Evolutionary conservation across 306 rosid genomes (phyloP).

Genomic region (Sophora flavescens): DNA sequence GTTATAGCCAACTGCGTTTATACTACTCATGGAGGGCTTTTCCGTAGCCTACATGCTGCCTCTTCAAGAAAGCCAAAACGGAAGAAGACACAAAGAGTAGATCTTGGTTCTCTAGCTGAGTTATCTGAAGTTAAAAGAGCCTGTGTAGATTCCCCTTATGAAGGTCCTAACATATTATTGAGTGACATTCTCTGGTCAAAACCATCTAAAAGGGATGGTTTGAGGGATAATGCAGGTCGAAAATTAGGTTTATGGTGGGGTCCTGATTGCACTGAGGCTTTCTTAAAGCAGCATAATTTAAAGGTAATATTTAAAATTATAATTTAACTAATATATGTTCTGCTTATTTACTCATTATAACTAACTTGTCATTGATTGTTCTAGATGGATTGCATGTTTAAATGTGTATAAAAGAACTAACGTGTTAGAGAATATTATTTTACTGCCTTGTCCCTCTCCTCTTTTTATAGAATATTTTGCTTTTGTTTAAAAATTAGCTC

Average conservation of each 20-base stretch:
- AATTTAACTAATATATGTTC: neutral
- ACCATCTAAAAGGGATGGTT: slow-evolving; percentile 78
- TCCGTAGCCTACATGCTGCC: slow-evolving; percentile 60
- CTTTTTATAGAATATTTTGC: neutral
- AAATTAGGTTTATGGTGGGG: slow-evolving; percentile 88
- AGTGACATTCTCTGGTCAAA: slow-evolving; percentile 87
- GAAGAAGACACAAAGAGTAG: slow-evolving; percentile 63
- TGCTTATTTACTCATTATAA: slow-evolving; percentile 4
- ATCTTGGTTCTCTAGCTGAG: slow-evolving; percentile 79
- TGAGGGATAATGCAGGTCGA: slow-evolving; percentile 64
- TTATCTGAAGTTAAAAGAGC: slow-evolving; percentile 69
- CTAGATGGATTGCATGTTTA: slow-evolving; percentile 28
- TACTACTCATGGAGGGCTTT: slow-evolving; percentile 91
- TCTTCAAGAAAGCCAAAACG: slow-evolving; percentile 59
- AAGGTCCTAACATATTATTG: slow-evolving; percentile 70
- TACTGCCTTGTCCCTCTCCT: neutral
- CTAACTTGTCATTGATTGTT: neutral
- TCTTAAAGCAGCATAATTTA: slow-evolving; percentile 72
- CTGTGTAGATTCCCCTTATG: slow-evolving; percentile 68
- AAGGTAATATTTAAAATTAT: slow-evolving; percentile 63
- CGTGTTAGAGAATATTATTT: neutral
- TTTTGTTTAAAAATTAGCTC: neutral
- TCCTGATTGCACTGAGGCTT: slow-evolving; percentile 87
- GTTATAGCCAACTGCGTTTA: slow-evolving; percentile 76
- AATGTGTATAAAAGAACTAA: slow-evolving; percentile 6